Evolutionary conservation across 768 basidiomycete species (phyloP), one percentile per base, ranked within the genome.

Genomic region (Russula ochroleuca): DNA sequence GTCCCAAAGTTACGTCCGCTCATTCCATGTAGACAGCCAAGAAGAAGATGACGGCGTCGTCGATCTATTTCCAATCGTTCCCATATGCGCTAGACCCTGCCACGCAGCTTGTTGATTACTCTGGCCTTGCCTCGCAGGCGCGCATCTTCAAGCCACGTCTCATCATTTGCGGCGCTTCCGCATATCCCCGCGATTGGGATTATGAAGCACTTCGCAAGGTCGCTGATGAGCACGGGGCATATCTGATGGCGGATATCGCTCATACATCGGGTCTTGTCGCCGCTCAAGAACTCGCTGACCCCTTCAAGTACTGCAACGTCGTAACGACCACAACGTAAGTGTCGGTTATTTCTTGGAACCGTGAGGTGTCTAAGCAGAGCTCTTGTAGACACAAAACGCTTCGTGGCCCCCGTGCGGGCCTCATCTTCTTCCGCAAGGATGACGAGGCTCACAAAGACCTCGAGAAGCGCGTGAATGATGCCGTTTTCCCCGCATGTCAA

Each of bases 1-100:
- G 38, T 51, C 41, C 54, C 62, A 7, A 48, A 31, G 57, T 60
- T 49, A 61, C 48, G 19, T 31, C 13, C 17, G 38, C 59, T 57
- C n/a, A 59, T 23, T 43, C 54, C 47, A 14, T 14, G 28, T 70
- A 92, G 90, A 96, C 94, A 61, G 92, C 94, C 64, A 98, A 98
- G 81, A 97, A 98, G 83, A 98, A 99, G 79, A 98, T 99, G 87
- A 98, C 97, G 38, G 93, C 97, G 40, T 98, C 96, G 25, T 98
- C 97, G 21, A 98, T 99, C 79, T 98, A 98, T 81, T 99, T 98
- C 89, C 95, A 98, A 75, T 97, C 97, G 41, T 81, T 97, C 73
- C 96, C 97, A 51, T 99, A 98, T 71, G 85, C 82, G 53, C 86
- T 95, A 63, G 83, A 87, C 72, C 87, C 90, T 53, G 77, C 85